Conservation (phyloP, 768 basidiomycete species). For the Tricholoma saponaceum region DNA sequence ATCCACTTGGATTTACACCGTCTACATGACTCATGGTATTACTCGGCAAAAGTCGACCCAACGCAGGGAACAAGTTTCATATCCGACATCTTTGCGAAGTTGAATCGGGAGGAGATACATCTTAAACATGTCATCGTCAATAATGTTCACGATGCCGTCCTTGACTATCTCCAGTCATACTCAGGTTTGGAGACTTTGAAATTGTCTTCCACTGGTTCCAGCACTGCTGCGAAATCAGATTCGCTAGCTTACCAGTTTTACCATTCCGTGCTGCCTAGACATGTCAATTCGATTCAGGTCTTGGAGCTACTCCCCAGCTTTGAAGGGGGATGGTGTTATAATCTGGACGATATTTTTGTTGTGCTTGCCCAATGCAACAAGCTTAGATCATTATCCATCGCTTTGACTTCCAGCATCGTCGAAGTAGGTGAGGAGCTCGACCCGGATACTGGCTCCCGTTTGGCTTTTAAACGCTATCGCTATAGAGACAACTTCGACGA, state of each 20-base stretch:
- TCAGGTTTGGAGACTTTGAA: not conserved
- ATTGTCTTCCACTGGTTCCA: not conserved
- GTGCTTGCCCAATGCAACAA: not conserved
- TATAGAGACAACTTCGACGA: not conserved
- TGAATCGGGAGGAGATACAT: not conserved
- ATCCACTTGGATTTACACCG: not conserved
- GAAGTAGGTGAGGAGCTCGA: too few relatives aligned
- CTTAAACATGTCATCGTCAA: not conserved
- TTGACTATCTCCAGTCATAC: not conserved
- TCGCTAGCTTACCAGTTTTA: not conserved
- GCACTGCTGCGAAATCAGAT: not conserved
- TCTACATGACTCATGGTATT: not conserved
- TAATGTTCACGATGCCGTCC: not conserved
- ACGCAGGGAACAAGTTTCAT: not conserved
- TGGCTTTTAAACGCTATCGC: not conserved
- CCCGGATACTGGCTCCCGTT: not conserved
- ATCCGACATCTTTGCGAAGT: not conserved
- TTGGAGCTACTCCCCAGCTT: not conserved
- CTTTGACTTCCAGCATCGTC: not conserved
- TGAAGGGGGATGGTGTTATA: not conserved
- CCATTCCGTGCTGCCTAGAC: not conserved
- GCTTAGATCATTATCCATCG: not conserved
- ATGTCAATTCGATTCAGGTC: not conserved
- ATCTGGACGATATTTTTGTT: not conserved
- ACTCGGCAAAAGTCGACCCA: not conserved